These are phyloP conservation scores for Paramecium caudatum DNA, from an alignment of 73 alveolate genomes.

Conservation along the genomic window DNA sequence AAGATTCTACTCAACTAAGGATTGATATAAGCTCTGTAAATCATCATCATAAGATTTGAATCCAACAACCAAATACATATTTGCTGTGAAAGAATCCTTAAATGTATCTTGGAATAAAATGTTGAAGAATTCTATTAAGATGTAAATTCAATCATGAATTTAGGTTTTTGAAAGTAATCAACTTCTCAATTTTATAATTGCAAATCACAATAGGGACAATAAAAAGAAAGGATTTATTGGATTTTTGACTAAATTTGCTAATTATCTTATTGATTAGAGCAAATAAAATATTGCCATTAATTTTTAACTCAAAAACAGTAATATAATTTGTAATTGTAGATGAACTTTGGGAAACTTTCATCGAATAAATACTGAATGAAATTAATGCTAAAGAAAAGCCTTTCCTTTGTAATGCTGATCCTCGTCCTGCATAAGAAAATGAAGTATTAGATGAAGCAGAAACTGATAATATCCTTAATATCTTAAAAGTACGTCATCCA, in stretches of 20 bases:
- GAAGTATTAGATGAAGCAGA: conserved; percentile 26
- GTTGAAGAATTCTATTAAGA: neutral
- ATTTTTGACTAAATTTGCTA: neutral
- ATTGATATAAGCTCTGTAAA: neutral
- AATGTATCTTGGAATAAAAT: neutral
- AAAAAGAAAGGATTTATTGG: conserved; percentile 33
- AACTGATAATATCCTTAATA: conserved; percentile 5
- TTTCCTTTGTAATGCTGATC: conserved; percentile 40
- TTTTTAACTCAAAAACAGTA: neutral
- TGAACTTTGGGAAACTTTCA: neutral
- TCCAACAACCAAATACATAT: conserved; percentile 2
- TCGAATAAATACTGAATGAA: neutral
- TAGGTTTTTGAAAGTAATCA: conserved; percentile 13
- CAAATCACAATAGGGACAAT: neutral
- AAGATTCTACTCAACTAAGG: neutral
- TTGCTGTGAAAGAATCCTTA: conserved; percentile 11
- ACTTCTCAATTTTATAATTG: neutral
- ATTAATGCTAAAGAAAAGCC: conserved; percentile 35
- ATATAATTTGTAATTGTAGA: neutral
- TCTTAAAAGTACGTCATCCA: neutral
- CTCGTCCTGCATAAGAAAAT: conserved; percentile 22
- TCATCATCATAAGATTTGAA: neutral
- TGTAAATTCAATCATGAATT: neutral
- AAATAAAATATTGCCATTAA: neutral
- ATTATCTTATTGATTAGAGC: neutral